Base-by-base conservation (phyloP, 371 early-diverging fungal genomes). In the Mortierella sp. region DNA sequence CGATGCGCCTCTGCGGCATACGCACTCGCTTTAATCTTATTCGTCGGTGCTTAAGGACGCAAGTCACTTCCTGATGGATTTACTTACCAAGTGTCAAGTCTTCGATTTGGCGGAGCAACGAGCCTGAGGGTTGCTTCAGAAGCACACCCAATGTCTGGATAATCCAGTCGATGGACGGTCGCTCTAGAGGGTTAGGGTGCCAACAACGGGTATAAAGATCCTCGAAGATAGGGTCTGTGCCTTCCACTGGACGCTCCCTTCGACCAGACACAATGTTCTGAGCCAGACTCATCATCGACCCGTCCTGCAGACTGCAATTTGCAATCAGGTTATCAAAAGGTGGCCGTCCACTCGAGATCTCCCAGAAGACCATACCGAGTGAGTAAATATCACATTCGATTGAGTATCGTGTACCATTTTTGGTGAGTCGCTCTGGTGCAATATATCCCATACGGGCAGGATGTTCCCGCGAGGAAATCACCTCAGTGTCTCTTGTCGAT, bases 151-250 rank as follows among this genome's bases (percentile, higher is more conserved):
- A 56, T 0, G 69, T 69, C 41, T 75, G 64, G 47, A 75, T 60
- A 42, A 75, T 52, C 76, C 69, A 68, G 34, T 75, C 76, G n/a
- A 75, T 58, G 5, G 64, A 60, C 7, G 76, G 76, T 8, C 76
- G 76, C 31, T 75, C 76, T 31, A 59, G 41, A 17, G 76, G 76
- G 50, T 69, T 69, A 24, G 69, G 37, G 24, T 64, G 55, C 64
- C 76, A 75, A 44, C 76, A 75, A 19, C 76, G 64, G 56, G 76
- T 75, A 60, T 75, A 75, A 12, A 75, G 69, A 17, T 75, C 69
- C 55, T 75, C 69, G 49, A 60, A 75, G 60, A 69, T 56, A 4
- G 69, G 76, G 15, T 75, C 76, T 12, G 64, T 64, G 24, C 64
- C 76, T 24, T 60, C 52, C 6, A 75, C 76, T 31, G 60, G 56